phyloP scores from a whole-genome alignment of 2,329 filamentous ascomycete species.

The Penicillium sp. region DNA sequence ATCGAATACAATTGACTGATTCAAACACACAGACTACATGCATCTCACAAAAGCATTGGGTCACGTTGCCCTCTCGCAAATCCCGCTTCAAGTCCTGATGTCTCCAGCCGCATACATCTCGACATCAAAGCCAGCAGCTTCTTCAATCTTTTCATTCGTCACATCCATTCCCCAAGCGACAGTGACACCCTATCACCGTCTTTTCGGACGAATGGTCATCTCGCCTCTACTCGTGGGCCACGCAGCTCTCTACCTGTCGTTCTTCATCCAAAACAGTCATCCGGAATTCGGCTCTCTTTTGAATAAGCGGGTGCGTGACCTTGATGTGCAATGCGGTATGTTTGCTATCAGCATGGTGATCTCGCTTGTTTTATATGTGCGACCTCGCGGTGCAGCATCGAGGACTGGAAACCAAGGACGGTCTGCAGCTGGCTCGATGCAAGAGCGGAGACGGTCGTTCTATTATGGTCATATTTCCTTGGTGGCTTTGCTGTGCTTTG shows the following conservation, averaged over 20 bases:
- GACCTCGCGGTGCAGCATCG: constrained; percentile 43
- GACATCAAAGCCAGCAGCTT: constrained; percentile 53
- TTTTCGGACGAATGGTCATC: constrained; percentile 62
- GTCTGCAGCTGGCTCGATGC: constrained; percentile 27
- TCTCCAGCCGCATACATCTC: constrained; percentile 46
- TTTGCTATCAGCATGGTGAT: constrained; percentile 54
- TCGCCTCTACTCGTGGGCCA: constrained; percentile 59
- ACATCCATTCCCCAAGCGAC: constrained; percentile 61
- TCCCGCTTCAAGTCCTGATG: constrained; percentile 66
- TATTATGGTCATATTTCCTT: constrained; percentile 62
- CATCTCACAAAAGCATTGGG: constrained; percentile 68
- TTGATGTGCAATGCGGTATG: constrained; percentile 65
- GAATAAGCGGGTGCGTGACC: constrained; percentile 59
- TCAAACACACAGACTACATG: constrained; percentile 61
- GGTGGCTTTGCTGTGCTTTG: constrained; percentile 55
- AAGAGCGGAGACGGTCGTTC: constrained; percentile 54
- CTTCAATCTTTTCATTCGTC: constrained; percentile 58
- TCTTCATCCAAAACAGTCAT: constrained; percentile 58
- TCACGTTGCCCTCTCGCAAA: constrained; percentile 64
- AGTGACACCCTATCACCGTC: constrained; percentile 63
- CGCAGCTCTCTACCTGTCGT: constrained; percentile 61
- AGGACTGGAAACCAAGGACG: constrained; percentile 22
- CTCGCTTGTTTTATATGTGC: constrained; percentile 57
- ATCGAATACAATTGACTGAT: not conserved
- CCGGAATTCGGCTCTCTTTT: constrained; percentile 51